phyloP scores from a whole-genome alignment of 2,329 filamentous ascomycete species.

The Trichoderma breve region DNA sequence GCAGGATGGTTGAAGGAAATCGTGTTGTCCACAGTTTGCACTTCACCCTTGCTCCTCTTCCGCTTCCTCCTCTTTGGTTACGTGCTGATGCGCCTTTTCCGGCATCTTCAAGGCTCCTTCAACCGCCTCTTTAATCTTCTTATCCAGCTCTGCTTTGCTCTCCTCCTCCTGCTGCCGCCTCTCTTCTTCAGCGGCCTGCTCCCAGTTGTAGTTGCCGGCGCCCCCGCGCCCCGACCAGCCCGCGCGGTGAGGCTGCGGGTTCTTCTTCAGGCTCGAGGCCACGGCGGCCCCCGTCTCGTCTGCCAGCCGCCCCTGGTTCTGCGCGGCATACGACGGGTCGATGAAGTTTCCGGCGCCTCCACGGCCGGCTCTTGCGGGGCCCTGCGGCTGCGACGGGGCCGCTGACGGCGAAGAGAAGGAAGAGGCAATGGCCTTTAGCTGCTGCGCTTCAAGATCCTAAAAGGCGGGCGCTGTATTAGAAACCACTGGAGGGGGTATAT shows the following conservation, averaged over 20 bases:
- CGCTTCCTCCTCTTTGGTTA: slow-evolving; percentile 19
- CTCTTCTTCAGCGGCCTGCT: slow-evolving; percentile 30
- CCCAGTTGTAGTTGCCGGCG: slow-evolving; percentile 53
- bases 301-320: slow-evolving; percentile 36
- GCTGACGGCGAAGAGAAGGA: slow-evolving; percentile 26
- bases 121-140: slow-evolving; percentile 44
- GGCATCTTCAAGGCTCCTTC: slow-evolving; percentile 48
- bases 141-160: slow-evolving; percentile 38
- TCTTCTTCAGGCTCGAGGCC: slow-evolving; percentile 31
- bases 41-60: not conserved
- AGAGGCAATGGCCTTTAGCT: slow-evolving; percentile 28
- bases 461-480: not conserved
- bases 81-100: slow-evolving; percentile 41
- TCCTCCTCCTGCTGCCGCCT: slow-evolving; percentile 30
- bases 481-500: not conserved
- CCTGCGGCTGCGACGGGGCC: slow-evolving; percentile 27
- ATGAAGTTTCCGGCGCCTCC: slow-evolving; percentile 63
- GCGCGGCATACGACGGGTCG: slow-evolving; percentile 35
- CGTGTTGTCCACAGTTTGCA: too few species aligned
- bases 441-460: slow-evolving; percentile 42
- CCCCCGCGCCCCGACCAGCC: slow-evolving; percentile 50
- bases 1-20: not conserved
- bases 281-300: slow-evolving; percentile 37
- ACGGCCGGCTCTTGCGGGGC: slow-evolving; percentile 49
- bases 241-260: slow-evolving; percentile 24